Evolutionary conservation across 2,329 filamentous ascomycete genomes (phyloP), one percentile per base, ranked within the genome.

Genomic region (Colletotrichum ledebouriae): DNA sequence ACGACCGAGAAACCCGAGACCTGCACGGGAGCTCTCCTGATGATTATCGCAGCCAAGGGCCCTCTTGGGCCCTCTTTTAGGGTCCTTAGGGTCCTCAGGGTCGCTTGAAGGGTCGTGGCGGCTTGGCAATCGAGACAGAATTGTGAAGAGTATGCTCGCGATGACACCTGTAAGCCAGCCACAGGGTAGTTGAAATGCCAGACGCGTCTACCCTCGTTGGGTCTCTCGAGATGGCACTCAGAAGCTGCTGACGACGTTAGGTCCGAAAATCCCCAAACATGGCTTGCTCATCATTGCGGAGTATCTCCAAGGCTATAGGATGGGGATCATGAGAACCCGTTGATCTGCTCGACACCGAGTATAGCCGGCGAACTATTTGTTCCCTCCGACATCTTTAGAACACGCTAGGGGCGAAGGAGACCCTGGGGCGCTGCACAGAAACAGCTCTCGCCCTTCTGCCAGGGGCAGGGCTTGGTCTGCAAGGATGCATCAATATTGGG

Each of bases 401-500:
- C 20, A 52, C 59, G 17, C 53, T 39, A 58, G 46, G 60, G 46
- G 47, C 17, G 50, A n/a, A 17, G 49, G 29, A 56, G 15, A 44
- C 25, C 37, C 15, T 2, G 25, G 39, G 39, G 52, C 29, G 52
- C 29, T 59, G n/a, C 55, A 22, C 47, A 67, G 60, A 64, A 67
- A 47, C 41, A 59, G 55, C 47, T 46, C 57, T 44, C 37, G 29
- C 44, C 46, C 17, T 56, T 22, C 42, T 59, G 60, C 61, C 60
- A 68, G 60, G 65, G 61, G 55, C 49, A 56, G 52, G 42, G 25
- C 17, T 47, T 57, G 46, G 56, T 13, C 47, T 68, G 66, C 66
- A 68, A 68, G 61, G 66, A 68, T 68, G 17, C 29, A 50, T 17
- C 49, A 65, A 59, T 68, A 68, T 65, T 68, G 49, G 56, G 62